phyloP scores from a whole-genome alignment of 1,139 yeast species.

The Blastobotrys indianensis region DNA sequence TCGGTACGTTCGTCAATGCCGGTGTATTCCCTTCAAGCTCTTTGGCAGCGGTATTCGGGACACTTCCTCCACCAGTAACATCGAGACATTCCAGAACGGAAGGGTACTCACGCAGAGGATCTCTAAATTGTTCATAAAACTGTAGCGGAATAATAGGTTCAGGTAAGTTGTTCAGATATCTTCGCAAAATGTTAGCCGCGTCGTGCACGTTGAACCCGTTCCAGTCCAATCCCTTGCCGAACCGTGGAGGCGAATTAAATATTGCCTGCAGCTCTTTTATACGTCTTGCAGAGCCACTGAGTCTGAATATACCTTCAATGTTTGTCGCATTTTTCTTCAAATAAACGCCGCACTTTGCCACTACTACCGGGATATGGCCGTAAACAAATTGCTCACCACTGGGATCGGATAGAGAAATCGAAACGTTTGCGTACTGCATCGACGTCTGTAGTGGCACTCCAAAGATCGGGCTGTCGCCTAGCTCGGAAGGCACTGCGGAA shows the following conservation, averaged over 20 bases:
- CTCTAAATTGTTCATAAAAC: constrained; percentile 72
- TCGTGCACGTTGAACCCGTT: constrained; percentile 96
- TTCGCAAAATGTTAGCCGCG: constrained; percentile 83
- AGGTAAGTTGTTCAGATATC: constrained; percentile 81
- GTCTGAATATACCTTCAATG: constrained; percentile 88
- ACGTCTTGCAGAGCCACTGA: constrained; percentile 87
- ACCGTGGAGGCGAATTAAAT: constrained; percentile 82
- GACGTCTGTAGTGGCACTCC: constrained; percentile 78
- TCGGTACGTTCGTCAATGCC: no score
- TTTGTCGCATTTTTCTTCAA: constrained; percentile 58
- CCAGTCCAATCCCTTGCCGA: constrained; percentile 85
- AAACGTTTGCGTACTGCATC: constrained; percentile 66
- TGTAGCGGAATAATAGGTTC: constrained; percentile 86
- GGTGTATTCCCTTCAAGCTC: no score
- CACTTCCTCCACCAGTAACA: constrained; percentile 3
- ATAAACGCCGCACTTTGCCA: constrained; percentile 89
- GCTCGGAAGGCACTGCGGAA: constrained; percentile 20
- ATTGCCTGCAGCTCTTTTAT: constrained; percentile 77
- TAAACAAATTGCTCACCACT: constrained; percentile 55
- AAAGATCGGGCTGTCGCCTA: constrained; percentile 49
- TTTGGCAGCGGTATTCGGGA: not conserved
- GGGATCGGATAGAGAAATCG: constrained; percentile 53
- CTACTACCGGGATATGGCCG: constrained; percentile 82
- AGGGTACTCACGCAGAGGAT: constrained; percentile 60
- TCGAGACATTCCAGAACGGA: constrained; percentile 5